Conservation (phyloP, 1,284 basidiomycete species). For the Irpex sp. region DNA sequence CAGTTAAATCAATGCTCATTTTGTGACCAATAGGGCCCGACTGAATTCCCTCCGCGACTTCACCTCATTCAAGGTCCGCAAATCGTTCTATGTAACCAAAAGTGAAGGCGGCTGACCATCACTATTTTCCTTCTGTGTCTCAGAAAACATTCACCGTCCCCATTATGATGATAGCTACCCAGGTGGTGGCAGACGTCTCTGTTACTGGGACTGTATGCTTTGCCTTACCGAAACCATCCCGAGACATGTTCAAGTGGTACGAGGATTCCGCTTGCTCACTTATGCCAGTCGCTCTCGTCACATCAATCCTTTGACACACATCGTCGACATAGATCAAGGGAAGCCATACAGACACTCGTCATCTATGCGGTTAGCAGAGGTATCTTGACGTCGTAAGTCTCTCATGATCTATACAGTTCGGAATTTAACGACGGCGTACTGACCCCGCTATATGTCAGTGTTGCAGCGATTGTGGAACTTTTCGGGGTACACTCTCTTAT, state of each 20-base stretch:
- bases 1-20: too few relatives aligned
- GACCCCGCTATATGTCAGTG: not conserved
- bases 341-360: not conserved
- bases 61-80: not conserved
- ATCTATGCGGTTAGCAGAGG: not conserved
- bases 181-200: not conserved
- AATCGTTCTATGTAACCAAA: too few relatives aligned
- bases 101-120: too few relatives aligned
- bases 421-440: not conserved
- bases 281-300: not conserved
- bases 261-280: not conserved
- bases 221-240: not conserved
- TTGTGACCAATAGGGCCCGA: not conserved
- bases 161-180: not conserved
- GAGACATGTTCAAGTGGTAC: not conserved
- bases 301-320: not conserved
- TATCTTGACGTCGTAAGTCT: not conserved
- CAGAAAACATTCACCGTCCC: not conserved
- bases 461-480: not conserved
- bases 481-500: not conserved
- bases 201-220: not conserved
- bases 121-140: not conserved
- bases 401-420: not conserved
- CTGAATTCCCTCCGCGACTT: not conserved
- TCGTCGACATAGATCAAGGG: not conserved